Evolutionary conservation across 495 filamentous ascomycete genomes (phyloP).

Genomic region (Hypoxylon fragiforme): DNA sequence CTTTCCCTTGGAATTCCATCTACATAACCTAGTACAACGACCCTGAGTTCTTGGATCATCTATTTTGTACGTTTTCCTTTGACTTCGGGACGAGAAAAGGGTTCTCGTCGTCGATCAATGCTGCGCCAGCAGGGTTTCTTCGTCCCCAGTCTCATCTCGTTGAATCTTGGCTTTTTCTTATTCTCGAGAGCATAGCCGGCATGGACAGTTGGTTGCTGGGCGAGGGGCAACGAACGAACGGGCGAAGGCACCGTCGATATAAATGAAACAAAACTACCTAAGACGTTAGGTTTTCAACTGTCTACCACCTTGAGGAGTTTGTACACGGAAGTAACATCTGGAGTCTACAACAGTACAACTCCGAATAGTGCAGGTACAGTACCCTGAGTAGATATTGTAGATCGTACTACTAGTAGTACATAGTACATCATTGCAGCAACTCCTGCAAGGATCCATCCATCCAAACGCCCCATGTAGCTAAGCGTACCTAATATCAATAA

Average conservation of each 20-base stretch:
- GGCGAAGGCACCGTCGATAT: neutral
- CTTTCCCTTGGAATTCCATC: too few relatives aligned
- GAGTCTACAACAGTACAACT: too few relatives aligned
- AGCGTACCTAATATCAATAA: neutral
- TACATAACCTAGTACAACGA: conserved; percentile 12
- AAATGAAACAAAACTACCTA: neutral
- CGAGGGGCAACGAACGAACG: neutral
- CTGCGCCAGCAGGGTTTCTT: conserved; percentile 10
- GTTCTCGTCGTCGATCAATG: conserved; percentile 5
- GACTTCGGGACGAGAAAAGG: conserved; percentile 7
- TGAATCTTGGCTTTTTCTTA: conserved; percentile 9
- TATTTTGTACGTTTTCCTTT: conserved; percentile 7
- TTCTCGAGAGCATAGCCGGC: neutral
- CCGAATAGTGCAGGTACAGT: too few relatives aligned
- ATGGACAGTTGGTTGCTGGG: too few relatives aligned
- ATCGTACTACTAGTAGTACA: too few relatives aligned
- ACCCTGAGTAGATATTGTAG: too few relatives aligned
- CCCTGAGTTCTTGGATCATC: conserved; percentile 4
- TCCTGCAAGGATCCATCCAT: neutral
- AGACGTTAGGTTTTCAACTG: conserved; percentile 1
- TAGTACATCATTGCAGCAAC: neutral
- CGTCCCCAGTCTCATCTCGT: conserved; percentile 10
- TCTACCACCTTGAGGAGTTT: neutral
- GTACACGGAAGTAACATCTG: too few relatives aligned
- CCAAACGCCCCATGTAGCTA: neutral